Conservation (phyloP, 805 yeast genomes). For the Komagataella kurtzmanii region DNA sequence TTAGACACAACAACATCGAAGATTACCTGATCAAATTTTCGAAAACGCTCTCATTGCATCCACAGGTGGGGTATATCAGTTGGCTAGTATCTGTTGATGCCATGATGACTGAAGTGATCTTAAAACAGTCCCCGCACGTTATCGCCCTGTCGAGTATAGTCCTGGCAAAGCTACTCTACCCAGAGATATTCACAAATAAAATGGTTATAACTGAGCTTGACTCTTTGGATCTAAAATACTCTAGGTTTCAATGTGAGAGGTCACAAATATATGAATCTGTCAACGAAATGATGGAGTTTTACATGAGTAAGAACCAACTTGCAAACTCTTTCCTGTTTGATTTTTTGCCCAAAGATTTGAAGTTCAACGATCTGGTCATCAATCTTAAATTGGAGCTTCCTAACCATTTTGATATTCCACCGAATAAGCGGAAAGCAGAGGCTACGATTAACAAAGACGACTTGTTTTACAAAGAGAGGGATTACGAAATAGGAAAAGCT, state of each 20-base stretch:
- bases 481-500: constrained; percentile 15
- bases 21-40: constrained; percentile 49
- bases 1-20: constrained; percentile 56
- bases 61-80: constrained; percentile 36
- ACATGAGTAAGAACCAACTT: constrained; percentile 12
- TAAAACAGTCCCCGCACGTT: constrained; percentile 64
- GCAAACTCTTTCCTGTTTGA: constrained; percentile 11
- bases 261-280: background rate
- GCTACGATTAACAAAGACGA: constrained; percentile 7
- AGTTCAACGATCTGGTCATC: constrained; percentile 1
- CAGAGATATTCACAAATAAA: constrained; percentile 7
- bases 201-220: background rate
- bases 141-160: constrained; percentile 58
- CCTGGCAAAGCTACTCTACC: constrained; percentile 27
- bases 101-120: constrained; percentile 51
- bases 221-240: background rate
- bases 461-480: constrained; percentile 14
- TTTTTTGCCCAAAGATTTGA: background rate
- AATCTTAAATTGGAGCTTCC: constrained; percentile 1
- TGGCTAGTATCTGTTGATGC: constrained; percentile 75
- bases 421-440: background rate
- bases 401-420: background rate
- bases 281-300: constrained; percentile 15
- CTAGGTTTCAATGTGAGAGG: background rate
- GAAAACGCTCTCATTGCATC: constrained; percentile 31